Evolutionary conservation across 1,139 yeast genomes (phyloP).

Genomic region (Scheffersomyces lignicola): DNA sequence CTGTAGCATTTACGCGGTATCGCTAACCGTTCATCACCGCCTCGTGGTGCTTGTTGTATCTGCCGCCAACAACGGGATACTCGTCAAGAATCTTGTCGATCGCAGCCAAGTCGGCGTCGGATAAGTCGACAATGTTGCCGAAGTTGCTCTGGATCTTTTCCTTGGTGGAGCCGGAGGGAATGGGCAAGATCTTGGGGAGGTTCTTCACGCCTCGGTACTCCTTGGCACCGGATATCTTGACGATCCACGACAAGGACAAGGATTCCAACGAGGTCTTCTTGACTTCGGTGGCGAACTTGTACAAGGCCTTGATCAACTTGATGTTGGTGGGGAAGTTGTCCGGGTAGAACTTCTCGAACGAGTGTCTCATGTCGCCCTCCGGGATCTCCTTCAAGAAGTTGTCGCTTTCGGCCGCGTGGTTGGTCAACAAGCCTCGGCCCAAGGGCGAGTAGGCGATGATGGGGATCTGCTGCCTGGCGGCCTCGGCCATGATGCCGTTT

Average conservation of each 20-base stretch:
- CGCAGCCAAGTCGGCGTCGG: constrained; percentile 52
- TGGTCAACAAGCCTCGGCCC: constrained; percentile 77
- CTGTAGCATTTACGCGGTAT: too few species aligned
- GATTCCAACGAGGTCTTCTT: constrained; percentile 57
- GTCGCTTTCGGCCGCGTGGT: constrained; percentile 43
- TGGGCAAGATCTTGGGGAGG: constrained; percentile 66
- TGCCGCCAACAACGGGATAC: constrained; percentile 15
- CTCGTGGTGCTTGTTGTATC: constrained; percentile 13
- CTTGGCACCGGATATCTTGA: constrained; percentile 29
- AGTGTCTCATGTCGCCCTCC: constrained; percentile 54
- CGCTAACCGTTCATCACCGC: neutral
- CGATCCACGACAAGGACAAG: constrained; percentile 73
- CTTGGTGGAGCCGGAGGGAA: constrained; percentile 70
- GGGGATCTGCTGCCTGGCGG: constrained; percentile 52
- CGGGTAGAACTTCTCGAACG: constrained; percentile 57
- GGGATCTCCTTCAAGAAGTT: constrained; percentile 41
- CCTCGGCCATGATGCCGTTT: constrained; percentile 65
- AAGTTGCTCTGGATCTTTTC: constrained; percentile 62
- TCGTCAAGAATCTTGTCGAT: constrained; percentile 39
- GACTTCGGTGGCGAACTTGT: constrained; percentile 48
- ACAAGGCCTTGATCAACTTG: constrained; percentile 39
- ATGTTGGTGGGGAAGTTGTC: constrained; percentile 58
- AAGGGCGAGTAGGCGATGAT: constrained; percentile 80
- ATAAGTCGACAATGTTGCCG: constrained; percentile 40
- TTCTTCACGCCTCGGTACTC: constrained; percentile 33